phyloP scores from a whole-genome alignment of 2,329 filamentous ascomycete genomes.

The Pseudocercospora fijiensis region DNA sequence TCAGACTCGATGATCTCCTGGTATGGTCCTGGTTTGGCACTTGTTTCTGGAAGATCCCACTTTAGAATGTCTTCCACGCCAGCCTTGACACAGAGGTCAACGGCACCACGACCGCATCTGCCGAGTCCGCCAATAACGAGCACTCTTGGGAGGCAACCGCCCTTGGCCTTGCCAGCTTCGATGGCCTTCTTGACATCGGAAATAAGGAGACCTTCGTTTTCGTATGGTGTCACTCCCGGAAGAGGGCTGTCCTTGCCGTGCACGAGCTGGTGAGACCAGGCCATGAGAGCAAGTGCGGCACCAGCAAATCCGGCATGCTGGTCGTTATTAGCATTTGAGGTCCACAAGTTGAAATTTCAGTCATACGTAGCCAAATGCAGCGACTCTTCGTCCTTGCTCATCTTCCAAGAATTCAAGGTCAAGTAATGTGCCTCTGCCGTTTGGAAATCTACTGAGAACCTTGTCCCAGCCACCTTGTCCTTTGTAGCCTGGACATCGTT shows the following conservation, averaged over 20 bases:
- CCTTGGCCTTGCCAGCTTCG: constrained; percentile 64
- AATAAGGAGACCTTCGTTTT: constrained; percentile 72
- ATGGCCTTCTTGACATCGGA: constrained; percentile 71
- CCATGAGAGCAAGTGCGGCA: constrained; percentile 64
- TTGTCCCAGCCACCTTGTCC: constrained; percentile 72
- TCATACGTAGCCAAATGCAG: constrained; percentile 61
- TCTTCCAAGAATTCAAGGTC: constrained; percentile 87
- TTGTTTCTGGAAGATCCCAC: constrained; percentile 80
- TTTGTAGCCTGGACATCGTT: constrained; percentile 37
- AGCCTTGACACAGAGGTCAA: constrained; percentile 73
- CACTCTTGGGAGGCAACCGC: constrained; percentile 67
- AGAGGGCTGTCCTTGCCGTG: constrained; percentile 66
- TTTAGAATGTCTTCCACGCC: constrained; percentile 70
- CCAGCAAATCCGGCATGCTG: constrained; percentile 74
- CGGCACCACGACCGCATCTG: constrained; percentile 80
- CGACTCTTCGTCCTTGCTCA: constrained; percentile 65
- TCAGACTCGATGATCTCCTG: constrained; percentile 42
- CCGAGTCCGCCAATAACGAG: constrained; percentile 78
- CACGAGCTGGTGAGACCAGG: constrained; percentile 79
- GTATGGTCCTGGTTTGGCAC: constrained; percentile 53
- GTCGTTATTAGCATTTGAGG: constrained; percentile 30
- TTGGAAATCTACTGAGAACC: constrained; percentile 75
- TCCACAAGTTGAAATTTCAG: too few relatives aligned
- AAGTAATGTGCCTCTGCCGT: constrained; percentile 72
- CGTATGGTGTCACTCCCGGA: constrained; percentile 65